Evolutionary conservation across 495 filamentous ascomycete genomes (phyloP), one percentile per base, ranked within the genome.

Genomic region (Lasiosphaeria miniovina): DNA sequence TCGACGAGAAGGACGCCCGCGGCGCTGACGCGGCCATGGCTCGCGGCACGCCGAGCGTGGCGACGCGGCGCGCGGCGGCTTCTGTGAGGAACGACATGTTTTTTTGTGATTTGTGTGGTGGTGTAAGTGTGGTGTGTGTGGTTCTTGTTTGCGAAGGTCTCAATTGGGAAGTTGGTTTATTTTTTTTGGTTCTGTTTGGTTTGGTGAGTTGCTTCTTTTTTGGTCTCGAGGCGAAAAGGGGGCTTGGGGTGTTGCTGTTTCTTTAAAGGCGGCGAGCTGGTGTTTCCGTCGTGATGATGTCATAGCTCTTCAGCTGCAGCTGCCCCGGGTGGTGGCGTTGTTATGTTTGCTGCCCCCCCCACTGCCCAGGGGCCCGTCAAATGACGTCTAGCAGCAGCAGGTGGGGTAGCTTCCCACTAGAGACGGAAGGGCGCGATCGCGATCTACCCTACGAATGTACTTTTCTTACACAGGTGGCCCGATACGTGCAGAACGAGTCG

Each of bases 41-140:
- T 9, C 68, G 65, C 33, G 66, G 54, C 32, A 66, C 45, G n/a
- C 57, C 52, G 49, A 61, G 34, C 53, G 73, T 66, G 40, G 70
- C 68, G 52, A 75, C 46, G 58, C 75, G 73, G 67, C 76, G 72
- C 61, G 65, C 36, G 43, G 70, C 62, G 49, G 67, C 60, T 68
- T 72, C 66, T 58, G 75, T 71, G 68, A 84, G 65, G 66, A 77
- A 77, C 24, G 80, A 79, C 81, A 82, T 84, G 63, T 24, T 24
- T 24, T 24, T 24, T 24, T 24, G 52, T 76, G 65, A 33, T 57
- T 67, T 63, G 57, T 40, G 15, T 67, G 35, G 52, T 56, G 43
- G 55, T 64, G 45, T 62, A 24, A 24, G 24, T 24, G 24, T 24
- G 24, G 24, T 24, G 24, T 2, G 24, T 24, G 24, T 24, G 24